phyloP scores from a whole-genome alignment of 163 green algal species.

The Picocystis sp. region DNA sequence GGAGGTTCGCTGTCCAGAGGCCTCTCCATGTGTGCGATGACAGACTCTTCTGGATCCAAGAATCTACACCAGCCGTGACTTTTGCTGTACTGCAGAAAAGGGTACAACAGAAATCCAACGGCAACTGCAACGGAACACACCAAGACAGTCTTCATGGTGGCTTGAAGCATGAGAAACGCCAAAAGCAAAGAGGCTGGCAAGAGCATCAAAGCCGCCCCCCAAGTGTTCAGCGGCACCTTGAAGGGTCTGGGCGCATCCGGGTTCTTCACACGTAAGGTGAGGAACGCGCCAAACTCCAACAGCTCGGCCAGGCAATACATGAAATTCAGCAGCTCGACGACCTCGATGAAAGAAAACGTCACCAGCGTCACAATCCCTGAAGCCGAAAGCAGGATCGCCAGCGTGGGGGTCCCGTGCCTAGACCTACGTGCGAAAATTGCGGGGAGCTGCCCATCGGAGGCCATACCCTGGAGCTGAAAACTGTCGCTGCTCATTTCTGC shows the following conservation, averaged over 20 bases:
- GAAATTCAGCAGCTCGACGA: slow-evolving; percentile 86
- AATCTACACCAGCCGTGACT: slow-evolving; percentile 12
- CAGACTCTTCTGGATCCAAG: not conserved
- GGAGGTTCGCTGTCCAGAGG: too few species aligned
- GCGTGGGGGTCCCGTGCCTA: slow-evolving; percentile 65
- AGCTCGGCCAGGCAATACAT: slow-evolving; percentile 89
- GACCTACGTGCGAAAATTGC: slow-evolving; percentile 43
- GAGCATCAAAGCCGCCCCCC: slow-evolving; percentile 52
- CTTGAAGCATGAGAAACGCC: slow-evolving; percentile 6
- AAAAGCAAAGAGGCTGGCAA: slow-evolving; percentile 50
- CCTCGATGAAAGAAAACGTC: slow-evolving; percentile 41
- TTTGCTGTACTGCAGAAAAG: slow-evolving; percentile 31
- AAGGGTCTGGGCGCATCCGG: slow-evolving; percentile 15
- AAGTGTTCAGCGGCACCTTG: slow-evolving; percentile 51
- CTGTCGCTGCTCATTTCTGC: slow-evolving; percentile 87
- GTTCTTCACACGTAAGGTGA: slow-evolving; percentile 19
- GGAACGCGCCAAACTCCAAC: slow-evolving; percentile 86
- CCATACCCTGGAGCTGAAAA: slow-evolving; percentile 92
- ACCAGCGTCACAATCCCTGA: slow-evolving; percentile 60
- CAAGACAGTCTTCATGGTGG: slow-evolving; percentile 1
- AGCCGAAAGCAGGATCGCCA: slow-evolving; percentile 64
- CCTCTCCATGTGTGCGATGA: too few species aligned
- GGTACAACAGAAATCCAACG: slow-evolving; percentile 39
- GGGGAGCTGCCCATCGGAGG: slow-evolving; percentile 86
- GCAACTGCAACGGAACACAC: slow-evolving; percentile 11